Base-by-base conservation (phyloP, 495 filamentous ascomycete genomes). In the Trichocladium uniseriatum region DNA sequence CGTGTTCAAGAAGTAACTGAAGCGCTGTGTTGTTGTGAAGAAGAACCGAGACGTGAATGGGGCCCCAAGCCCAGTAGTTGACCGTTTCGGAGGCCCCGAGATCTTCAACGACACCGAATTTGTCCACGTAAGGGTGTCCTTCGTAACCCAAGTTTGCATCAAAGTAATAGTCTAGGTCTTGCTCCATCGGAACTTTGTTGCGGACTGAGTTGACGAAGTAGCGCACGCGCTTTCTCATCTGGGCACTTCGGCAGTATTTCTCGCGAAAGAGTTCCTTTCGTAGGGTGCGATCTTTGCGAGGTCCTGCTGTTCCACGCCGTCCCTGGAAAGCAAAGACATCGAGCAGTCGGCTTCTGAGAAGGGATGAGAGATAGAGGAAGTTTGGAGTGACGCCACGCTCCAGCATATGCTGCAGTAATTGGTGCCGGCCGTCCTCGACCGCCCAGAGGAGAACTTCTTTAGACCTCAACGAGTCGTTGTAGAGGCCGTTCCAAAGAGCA, bases 401-500 rank as follows among this genome's bases (percentile, higher is more conserved):
- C 15, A 48, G 27, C 18, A 40, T 11, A 2, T n/a, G 13, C 11
- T 16, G 15, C 22, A 48, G 16, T 15, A 39, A 6, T 2, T 20
- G 5, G 24, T 40, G 24, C 2, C n/a, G 22, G 34, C 45, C 37
- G 13, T 10, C 24, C 7, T 48, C 27, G 9, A 31, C 27, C 11
- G 37, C 37, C 35, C 37, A 40, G 6, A 48, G 38, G 19, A 48
- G 27, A 4, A 48, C 38, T 40, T 48, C 35, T 14, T 15, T 40
- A 16, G 14, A 38, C 35, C 27, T 28, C 15, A 8, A 1, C 8
- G 37, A 13, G 29, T 34, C 13, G 16, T 15, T n/a, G 11, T 34
- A 44, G 3, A 44, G 19, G 4, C 11, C 5, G 3, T 13, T 8
- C 19, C 42, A 22, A 5, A 44, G 42, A 3, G 22, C 1, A 7